Base-by-base conservation (phyloP, 2,329 filamentous ascomycete genomes). In the Penicillium decumbens region DNA sequence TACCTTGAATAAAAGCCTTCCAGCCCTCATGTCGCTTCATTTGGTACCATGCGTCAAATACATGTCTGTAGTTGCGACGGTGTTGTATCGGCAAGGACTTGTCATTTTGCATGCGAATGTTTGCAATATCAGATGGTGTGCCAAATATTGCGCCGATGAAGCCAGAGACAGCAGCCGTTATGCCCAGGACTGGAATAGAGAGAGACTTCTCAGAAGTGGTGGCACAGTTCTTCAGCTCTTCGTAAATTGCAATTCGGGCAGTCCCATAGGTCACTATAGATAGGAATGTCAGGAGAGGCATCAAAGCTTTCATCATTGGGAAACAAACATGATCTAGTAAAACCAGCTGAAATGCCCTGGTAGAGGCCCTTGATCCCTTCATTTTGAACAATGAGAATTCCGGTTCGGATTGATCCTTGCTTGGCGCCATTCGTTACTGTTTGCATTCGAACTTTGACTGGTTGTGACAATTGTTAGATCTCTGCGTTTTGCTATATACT, bases 61-160 rank as follows among this genome's bases (percentile, higher is more conserved):
- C 55, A 27, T 63, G 53, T 3, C 41, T 30, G 45, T 63, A 62
- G 41, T 58, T 60, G 1, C 51, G 56, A 12, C 58, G 58, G 10
- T 54, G 28, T 10, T 49, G 45, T 4, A 49, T 25, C 6, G 60
- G 51, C 12, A 62, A 44, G 2, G 61, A 58, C 10, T 50, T 43
- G 10, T 62, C 60, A 29, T 62, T 63, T 38, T 62, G 61, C 60
- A 64, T 63, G 10, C 58, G 49, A 20, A 64, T 59, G 18, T 64
- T 62, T 20, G 56, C 58, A 10, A 62, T 57, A 41, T 63, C 61
- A 20, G 55, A 60, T 2, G 60, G 54, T 13, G 53, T 63, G 12
- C 59, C 59, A 18, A 62, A 49, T 3, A 63, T 56, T 5, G 55
- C 61, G 1, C 61, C 58, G 7, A 57, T 32, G 25, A 63, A 59